Conservation (phyloP, 352 stramenopile species). For the Blastocystis hominis region DNA sequence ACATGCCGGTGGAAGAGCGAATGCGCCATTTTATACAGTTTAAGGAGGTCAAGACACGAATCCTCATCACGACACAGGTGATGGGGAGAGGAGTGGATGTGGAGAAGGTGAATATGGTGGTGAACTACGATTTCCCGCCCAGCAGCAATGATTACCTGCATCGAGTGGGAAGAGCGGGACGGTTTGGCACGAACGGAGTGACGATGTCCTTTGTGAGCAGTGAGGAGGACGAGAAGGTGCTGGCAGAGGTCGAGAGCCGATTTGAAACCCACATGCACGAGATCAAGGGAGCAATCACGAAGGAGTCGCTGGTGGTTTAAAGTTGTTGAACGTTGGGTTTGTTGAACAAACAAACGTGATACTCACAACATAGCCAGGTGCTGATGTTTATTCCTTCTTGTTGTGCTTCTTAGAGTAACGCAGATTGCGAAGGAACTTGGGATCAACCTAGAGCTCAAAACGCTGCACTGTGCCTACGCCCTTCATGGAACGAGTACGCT, state of each 20-base stretch:
- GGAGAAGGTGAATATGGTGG: constrained; percentile 98
- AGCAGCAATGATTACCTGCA: constrained; percentile 96
- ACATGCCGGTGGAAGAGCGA: constrained; percentile 67
- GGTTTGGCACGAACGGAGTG: constrained; percentile 98
- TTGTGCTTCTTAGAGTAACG: constrained; percentile 17
- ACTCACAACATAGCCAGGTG: background rate
- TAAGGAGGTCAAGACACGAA: constrained; percentile 98
- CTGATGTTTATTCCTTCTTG: constrained; percentile 9
- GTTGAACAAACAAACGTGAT: background rate
- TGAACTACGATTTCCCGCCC: constrained; percentile 99
- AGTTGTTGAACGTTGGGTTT: constrained; percentile 35
- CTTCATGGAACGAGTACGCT: constrained; percentile 74
- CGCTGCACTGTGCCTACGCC: constrained; percentile 65
- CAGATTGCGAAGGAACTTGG: constrained; percentile 68
- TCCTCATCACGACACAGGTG: constrained; percentile 97
- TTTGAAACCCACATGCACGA: constrained; percentile 96
- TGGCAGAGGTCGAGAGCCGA: constrained; percentile 91
- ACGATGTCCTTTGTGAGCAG: constrained; percentile 98
- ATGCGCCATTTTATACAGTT: constrained; percentile 87
- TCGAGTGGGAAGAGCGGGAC: constrained; percentile 85
- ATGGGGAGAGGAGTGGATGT: constrained; percentile 99
- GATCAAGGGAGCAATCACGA: constrained; percentile 74
- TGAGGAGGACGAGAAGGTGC: constrained; percentile 89
- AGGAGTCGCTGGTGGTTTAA: constrained; percentile 7
- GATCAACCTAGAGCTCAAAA: constrained; percentile 67